A percentile compares a stretch with the other conserved stretches of the same genome.
Conservation (phyloP, 2,329 filamentous ascomycete genomes). For the Knoxdaviesia proteae region DNA sequence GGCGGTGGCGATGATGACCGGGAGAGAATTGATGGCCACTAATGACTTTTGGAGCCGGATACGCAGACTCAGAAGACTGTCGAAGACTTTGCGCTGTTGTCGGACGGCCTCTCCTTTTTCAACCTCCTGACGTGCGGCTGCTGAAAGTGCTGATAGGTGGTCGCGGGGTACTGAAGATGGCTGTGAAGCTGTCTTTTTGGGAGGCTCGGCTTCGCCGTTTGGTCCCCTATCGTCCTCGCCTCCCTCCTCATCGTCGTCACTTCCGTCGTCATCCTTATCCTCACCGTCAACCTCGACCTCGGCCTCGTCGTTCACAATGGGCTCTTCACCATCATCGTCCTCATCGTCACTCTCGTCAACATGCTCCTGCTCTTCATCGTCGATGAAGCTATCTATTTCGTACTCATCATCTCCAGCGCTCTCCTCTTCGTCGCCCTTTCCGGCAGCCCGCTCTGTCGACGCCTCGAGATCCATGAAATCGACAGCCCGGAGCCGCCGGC, state of each 20-base stretch:
- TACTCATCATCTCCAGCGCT: conserved; percentile 15
- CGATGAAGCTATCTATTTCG: conserved; percentile 13
- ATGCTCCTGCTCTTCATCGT: conserved; percentile 13
- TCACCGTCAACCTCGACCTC: conserved; percentile 17
- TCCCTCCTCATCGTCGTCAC: conserved; percentile 14
- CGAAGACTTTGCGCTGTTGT: conserved; percentile 66
- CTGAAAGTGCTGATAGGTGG: conserved; percentile 5
- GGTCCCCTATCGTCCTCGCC: conserved; percentile 16
- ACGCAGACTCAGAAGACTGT: conserved; percentile 69
- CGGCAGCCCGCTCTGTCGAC: conserved; percentile 9
- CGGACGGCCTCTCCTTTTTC: conserved; percentile 76
- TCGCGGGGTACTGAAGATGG: conserved; percentile 1
- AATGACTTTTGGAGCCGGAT: conserved; percentile 88
- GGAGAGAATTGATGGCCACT: conserved; percentile 58
- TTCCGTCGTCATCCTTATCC: conserved; percentile 12
- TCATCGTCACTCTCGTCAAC: conserved; percentile 15
- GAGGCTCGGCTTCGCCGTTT: conserved; percentile 14
- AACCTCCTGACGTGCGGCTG: conserved; percentile 29
- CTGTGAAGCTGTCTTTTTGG: conserved; percentile 4
- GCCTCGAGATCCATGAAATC: conserved; percentile 26
- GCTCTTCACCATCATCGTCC: conserved; percentile 15
- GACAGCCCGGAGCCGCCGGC: conserved; percentile 26
- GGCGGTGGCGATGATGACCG: conserved; percentile 19
- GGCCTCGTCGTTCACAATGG: conserved; percentile 17
- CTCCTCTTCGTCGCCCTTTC: conserved; percentile 18